These are phyloP conservation scores for Kalanchoe fedtschenkoi DNA, from an alignment of 164 flowering plant species.

Conservation along the genomic window DNA sequence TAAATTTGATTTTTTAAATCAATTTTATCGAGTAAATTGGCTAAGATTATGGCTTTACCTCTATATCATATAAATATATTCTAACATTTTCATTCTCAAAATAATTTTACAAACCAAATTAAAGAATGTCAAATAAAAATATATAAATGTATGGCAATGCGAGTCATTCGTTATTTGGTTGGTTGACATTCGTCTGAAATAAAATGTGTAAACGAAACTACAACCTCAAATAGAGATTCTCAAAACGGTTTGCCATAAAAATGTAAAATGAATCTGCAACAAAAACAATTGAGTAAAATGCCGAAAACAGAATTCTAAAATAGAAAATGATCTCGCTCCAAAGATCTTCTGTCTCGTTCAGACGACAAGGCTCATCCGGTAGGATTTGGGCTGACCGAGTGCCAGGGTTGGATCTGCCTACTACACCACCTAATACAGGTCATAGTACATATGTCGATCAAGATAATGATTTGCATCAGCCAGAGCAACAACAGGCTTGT, in stretches of 20 bases:
- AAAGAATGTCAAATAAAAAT: background rate
- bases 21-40: too few relatives aligned
- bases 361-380: constrained; percentile 1
- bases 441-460: background rate
- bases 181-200: background rate
- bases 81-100: too few relatives aligned
- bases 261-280: background rate
- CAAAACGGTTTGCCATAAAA: background rate
- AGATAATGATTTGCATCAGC: background rate
- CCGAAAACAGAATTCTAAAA: background rate
- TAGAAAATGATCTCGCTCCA: background rate
- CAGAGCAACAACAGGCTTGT: background rate
- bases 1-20: too few relatives aligned
- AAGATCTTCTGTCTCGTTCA: constrained; percentile 1
- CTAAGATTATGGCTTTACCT: too few relatives aligned
- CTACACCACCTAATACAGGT: background rate
- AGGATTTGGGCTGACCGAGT: constrained; percentile 1
- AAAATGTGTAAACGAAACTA: background rate
- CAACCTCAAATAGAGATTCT: background rate
- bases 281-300: background rate
- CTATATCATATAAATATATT: too few relatives aligned
- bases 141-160: background rate
- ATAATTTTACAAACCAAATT: too few relatives aligned
- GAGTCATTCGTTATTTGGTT: background rate
- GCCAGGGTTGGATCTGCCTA: background rate